A percentile compares a stretch with the other conserved stretches of the same genome.
These are phyloP conservation scores for Erodium texanum DNA, from an alignment of 441 rosid genomes.

Conservation along the genomic window DNA sequence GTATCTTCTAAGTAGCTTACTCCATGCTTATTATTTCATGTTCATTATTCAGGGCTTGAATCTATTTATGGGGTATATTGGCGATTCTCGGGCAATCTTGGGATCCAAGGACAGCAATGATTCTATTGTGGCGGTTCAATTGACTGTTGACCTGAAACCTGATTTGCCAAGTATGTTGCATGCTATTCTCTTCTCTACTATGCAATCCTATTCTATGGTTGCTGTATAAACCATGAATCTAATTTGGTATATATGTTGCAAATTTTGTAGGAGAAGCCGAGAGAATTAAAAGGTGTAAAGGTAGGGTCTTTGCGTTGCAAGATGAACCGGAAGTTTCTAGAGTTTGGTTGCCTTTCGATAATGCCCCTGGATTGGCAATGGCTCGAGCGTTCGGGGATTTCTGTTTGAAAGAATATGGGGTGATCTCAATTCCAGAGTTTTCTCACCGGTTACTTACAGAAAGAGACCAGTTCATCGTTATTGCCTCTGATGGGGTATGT, in stretches of 20 bases:
- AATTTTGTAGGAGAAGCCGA: conserved; percentile 72
- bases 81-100: conserved; percentile 91
- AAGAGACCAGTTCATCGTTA: conserved; percentile 79
- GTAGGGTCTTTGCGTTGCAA: conserved; percentile 90
- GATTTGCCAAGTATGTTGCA: conserved; percentile 74
- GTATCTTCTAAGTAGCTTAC: not conserved
- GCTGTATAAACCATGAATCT: not conserved
- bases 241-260: conserved; percentile 10
- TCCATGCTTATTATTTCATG: conserved; percentile 12
- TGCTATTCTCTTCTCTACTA: conserved; percentile 4
- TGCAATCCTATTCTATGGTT: not conserved
- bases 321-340: conserved; percentile 97
- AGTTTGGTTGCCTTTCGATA: conserved; percentile 98
- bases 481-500: conserved; percentile 93
- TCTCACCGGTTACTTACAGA: conserved; percentile 76
- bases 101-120: conserved; percentile 74
- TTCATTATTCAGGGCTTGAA: conserved; percentile 44
- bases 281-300: conserved; percentile 85
- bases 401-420: conserved; percentile 97
- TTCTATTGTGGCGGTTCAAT: conserved; percentile 69
- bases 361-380: conserved; percentile 98
- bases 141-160: conserved; percentile 90
- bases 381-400: conserved; percentile 99
- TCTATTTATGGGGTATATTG: conserved; percentile 88
- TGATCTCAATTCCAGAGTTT: conserved; percentile 84